Base-by-base conservation (phyloP, 345 rosid genomes). In the Isatis tinctoria region DNA sequence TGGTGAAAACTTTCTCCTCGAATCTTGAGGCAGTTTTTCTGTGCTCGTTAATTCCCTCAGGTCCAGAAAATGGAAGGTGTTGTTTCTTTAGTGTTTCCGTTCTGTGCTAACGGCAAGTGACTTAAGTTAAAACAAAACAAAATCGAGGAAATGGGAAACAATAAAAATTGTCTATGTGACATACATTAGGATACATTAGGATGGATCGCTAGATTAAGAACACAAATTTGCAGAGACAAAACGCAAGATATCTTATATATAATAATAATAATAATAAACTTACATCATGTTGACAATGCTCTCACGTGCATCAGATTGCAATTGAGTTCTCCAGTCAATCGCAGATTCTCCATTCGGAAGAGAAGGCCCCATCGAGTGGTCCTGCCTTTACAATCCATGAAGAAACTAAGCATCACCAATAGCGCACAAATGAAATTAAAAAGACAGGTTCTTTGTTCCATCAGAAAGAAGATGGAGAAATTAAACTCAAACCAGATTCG, bases 1-100 rank as follows among this genome's bases (percentile, higher is more conserved):
- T 80, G 27, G 64, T 77, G 65, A 79, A 90, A 58, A 71, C 83
- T 82, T 79, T 89, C 41, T 91, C 91, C 87, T 93, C 98, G 40
- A 91, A 91, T 73, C 86, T 79, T 45, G 60, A 70, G 22, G 91
- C 88, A 63, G 87, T 84, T 74, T 83, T 85, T 74, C 63, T 81
- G 28, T 86, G 85, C 74, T 88, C 88, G 54, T 72, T 70, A 30
- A 83, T 18, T 70, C 90, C 95, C 9, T 87, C 90, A 64, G 80
- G 80, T 4, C 86, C 89, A 82, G 88, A 77, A 81, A 76, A 60
- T 35, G 91, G 87, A 67, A 88, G 85, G 26, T 78, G 85, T 58
- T 76, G 79, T 81, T 88, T 80, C 79, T 76, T 81, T 49, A 90
- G 76, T 39, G 85, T 83, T 1, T 82, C 93, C 75, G 74, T 73